A percentile compares a stretch with the other conserved stretches of the same genome.
Conservation (phyloP, 768 basidiomycete genomes). For the Termitomyces heimii region DNA sequence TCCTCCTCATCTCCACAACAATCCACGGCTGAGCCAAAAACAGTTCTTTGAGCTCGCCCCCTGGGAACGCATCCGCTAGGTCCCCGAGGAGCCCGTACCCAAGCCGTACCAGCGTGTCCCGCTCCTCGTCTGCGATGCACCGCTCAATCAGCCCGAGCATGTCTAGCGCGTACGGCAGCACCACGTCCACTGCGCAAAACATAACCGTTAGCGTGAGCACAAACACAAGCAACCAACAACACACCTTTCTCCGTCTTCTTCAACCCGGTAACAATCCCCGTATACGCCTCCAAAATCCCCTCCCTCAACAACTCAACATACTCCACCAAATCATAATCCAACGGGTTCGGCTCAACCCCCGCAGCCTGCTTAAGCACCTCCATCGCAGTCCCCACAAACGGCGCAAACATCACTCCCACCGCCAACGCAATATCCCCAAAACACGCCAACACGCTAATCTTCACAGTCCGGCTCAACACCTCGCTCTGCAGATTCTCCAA, state of each 20-base stretch:
- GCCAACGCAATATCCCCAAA: slow-evolving; percentile 97
- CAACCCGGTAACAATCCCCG: slow-evolving; percentile 87
- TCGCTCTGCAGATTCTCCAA: slow-evolving; percentile 89
- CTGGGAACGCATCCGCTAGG: slow-evolving; percentile 81
- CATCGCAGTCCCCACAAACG: slow-evolving; percentile 89
- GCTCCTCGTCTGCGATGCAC: slow-evolving; percentile 75
- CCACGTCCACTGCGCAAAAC: slow-evolving; percentile 34
- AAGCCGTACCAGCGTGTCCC: slow-evolving; percentile 69
- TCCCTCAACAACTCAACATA: slow-evolving; percentile 89
- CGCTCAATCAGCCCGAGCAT: slow-evolving; percentile 82
- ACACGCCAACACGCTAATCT: slow-evolving; percentile 92
- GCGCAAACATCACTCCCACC: slow-evolving; percentile 79
- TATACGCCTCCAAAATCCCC: slow-evolving; percentile 95
- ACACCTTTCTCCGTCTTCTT: slow-evolving; percentile 79
- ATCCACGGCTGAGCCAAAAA: slow-evolving; percentile 82
- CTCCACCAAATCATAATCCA: slow-evolving; percentile 87
- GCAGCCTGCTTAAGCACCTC: slow-evolving; percentile 88
- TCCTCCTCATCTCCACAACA: slow-evolving; percentile 64
- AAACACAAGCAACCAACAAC: neutral
- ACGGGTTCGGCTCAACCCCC: slow-evolving; percentile 77
- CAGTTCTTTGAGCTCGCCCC: slow-evolving; percentile 73
- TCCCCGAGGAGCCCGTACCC: slow-evolving; percentile 89
- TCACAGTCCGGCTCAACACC: slow-evolving; percentile 87
- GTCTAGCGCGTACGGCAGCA: slow-evolving; percentile 63
- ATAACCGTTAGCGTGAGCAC: slow-evolving; percentile 1